phyloP scores from a whole-genome alignment of 305 asterid genomes.

The Fraxinus ornus region DNA sequence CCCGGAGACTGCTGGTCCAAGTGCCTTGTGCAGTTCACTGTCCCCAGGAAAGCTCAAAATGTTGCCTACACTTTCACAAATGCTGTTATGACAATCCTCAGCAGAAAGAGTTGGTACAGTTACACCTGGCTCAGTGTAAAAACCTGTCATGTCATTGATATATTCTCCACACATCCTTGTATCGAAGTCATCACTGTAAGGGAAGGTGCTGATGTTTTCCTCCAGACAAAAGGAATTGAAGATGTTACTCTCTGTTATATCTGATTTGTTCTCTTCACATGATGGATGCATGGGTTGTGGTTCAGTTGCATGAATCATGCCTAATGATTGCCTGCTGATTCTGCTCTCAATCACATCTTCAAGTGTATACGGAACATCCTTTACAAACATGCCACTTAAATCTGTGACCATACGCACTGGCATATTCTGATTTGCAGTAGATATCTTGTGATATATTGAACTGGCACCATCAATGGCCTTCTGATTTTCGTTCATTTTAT shows the following conservation, averaged over 20 bases:
- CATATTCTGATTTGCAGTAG: conserved; percentile 30
- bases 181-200: conserved; percentile 30
- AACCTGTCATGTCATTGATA: conserved; percentile 33
- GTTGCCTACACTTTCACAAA: conserved; percentile 28
- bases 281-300: conserved; percentile 29
- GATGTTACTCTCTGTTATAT: conserved; percentile 28
- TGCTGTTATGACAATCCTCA: conserved; percentile 30
- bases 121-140: conserved; percentile 32
- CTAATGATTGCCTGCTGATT: conserved; percentile 29
- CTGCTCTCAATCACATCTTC: conserved; percentile 34
- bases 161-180: conserved; percentile 25
- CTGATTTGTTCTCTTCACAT: conserved; percentile 34
- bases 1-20: conserved; percentile 36
- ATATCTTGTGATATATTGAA: conserved; percentile 27
- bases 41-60: conserved; percentile 40
- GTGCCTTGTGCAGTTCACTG: conserved; percentile 47
- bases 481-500: conserved; percentile 28
- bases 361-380: conserved; percentile 21
- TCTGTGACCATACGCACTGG: conserved; percentile 19
- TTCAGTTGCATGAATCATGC: conserved; percentile 32
- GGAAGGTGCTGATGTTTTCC: conserved; percentile 34
- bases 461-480: conserved; percentile 24
- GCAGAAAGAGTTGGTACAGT: conserved; percentile 21
- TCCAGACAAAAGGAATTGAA: conserved; percentile 30
- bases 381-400: conserved; percentile 33